phyloP scores from a whole-genome alignment of 2,329 filamentous ascomycete genomes.

The Botryotinia narcissicola region DNA sequence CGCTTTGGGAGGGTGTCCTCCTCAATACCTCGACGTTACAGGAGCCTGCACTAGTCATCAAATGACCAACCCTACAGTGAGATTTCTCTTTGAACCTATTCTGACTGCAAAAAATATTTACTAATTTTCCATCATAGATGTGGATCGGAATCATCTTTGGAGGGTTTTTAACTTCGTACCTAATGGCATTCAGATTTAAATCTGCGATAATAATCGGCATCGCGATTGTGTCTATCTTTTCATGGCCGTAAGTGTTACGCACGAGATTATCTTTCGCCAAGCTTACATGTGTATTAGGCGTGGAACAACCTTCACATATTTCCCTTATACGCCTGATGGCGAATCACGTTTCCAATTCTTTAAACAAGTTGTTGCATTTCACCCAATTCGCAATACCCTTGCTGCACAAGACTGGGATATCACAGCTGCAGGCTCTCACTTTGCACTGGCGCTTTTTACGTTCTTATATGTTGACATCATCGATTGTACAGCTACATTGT shows the following conservation, averaged over 20 bases:
- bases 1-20: slow-evolving; percentile 70
- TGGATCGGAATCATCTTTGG: slow-evolving; percentile 85
- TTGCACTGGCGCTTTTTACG: slow-evolving; percentile 69
- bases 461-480: slow-evolving; percentile 80
- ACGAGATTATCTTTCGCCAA: neutral
- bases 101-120: neutral
- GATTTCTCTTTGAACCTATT: slow-evolving; percentile 19
- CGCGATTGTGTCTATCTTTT: slow-evolving; percentile 67
- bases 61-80: slow-evolving; percentile 73
- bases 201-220: slow-evolving; percentile 74
- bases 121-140: slow-evolving; percentile 47
- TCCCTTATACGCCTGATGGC: slow-evolving; percentile 63
- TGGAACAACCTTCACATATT: slow-evolving; percentile 68
- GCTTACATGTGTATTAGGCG: slow-evolving; percentile 45
- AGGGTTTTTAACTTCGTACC: slow-evolving; percentile 72
- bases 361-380: slow-evolving; percentile 68
- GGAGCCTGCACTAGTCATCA: slow-evolving; percentile 58
- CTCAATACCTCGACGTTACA: slow-evolving; percentile 50
- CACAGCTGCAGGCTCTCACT: slow-evolving; percentile 50
- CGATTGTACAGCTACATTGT: slow-evolving; percentile 73
- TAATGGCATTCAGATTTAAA: slow-evolving; percentile 77
- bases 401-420: slow-evolving; percentile 67
- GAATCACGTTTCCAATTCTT: slow-evolving; percentile 68
- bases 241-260: slow-evolving; percentile 61
- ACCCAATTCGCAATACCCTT: slow-evolving; percentile 63